Conservation (phyloP, 2,329 filamentous ascomycete genomes). For the Xylaria sp. region DNA sequence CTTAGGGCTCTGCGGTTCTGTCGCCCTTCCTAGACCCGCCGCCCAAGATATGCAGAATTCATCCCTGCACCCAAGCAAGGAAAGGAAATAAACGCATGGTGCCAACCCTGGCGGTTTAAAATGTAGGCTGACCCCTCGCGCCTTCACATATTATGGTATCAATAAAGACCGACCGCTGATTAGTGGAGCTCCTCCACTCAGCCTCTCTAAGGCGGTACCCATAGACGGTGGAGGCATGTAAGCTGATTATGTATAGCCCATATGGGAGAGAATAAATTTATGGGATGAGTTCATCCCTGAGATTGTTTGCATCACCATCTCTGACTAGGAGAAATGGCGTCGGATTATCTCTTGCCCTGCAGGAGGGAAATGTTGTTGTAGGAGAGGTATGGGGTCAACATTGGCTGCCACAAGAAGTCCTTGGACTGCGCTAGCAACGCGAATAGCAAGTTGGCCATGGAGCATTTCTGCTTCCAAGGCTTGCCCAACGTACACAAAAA, state of each 20-base stretch:
- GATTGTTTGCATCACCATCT: slow-evolving; percentile 11
- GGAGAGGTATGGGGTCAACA: slow-evolving; percentile 78
- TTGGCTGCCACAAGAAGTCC: slow-evolving; percentile 77
- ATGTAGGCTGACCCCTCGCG: slow-evolving; percentile 6
- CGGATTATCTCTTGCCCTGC: slow-evolving; percentile 85
- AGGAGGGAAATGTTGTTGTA: slow-evolving; percentile 75
- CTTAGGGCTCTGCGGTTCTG: slow-evolving; percentile 9
- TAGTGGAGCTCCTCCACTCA: slow-evolving; percentile 7
- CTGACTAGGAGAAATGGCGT: slow-evolving; percentile 74
- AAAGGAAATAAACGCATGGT: slow-evolving; percentile 17
- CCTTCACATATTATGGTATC: slow-evolving; percentile 27
- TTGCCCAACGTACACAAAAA: slow-evolving; percentile 86
- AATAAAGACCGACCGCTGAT: slow-evolving; percentile 21
- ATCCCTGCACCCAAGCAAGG: slow-evolving; percentile 14
- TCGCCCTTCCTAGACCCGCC: neutral
- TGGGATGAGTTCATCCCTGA: slow-evolving; percentile 2
- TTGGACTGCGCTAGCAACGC: slow-evolving; percentile 82
- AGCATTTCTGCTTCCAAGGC: slow-evolving; percentile 92
- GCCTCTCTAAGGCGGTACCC: slow-evolving; percentile 6
- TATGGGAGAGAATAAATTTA: neutral
- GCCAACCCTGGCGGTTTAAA: neutral
- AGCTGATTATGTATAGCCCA: slow-evolving; percentile 14
- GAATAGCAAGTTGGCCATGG: slow-evolving; percentile 81
- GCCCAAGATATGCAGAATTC: slow-evolving; percentile 16
- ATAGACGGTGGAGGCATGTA: slow-evolving; percentile 4